Base-by-base conservation (phyloP, 2,329 filamentous ascomycete genomes). In the Parasarocladium wereldwijsianum region DNA sequence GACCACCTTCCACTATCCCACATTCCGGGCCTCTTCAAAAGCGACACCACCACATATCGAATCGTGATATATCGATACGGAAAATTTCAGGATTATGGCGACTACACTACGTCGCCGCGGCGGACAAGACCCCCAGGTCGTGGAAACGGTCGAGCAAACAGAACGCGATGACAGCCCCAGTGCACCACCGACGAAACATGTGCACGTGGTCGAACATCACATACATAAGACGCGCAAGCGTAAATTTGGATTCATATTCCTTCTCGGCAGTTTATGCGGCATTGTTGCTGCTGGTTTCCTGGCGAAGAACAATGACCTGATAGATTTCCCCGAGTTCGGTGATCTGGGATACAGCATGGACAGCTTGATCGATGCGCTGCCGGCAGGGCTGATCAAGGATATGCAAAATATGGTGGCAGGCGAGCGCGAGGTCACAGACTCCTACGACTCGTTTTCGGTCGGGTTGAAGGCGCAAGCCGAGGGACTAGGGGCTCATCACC, bases 391-490 rank as follows among this genome's bases (percentile, higher is more conserved):
- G 38, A 64, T 94, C 17, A 77, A 70, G 44, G 90, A 96, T 54
- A 82, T 87, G 46, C 76, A 74, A 42, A 82, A 93, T 45, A 62
- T 96, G 36, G 72, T 90, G 50, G 81, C 83, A 60, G 76, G 79
- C 44, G 86, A 96, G 55, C 77, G 83, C 40, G 84, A 92, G 41
- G 57, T 64, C 24, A 71, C 83, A 24, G 77, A 93, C 39, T 80
- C 79, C 44, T 93, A 93, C 55, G 90, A 98, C 58, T 82, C 86
- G 5, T 98, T 98, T 47, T 73, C 85, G 1, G 81, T 96, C 26
- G 92, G 90, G 5, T 58, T 90, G 17, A 81, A 92, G 44, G 77
- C 86, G 13, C 75, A 75, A 22, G 60, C 75, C 4, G 80, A 94
- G 50, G 92, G 92, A 2, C 65, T 96, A 12, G 53, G 67, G 27